These are phyloP conservation scores for Penicillium atrosanguineum DNA, from an alignment of 495 filamentous ascomycete genomes.

Conservation along the genomic window DNA sequence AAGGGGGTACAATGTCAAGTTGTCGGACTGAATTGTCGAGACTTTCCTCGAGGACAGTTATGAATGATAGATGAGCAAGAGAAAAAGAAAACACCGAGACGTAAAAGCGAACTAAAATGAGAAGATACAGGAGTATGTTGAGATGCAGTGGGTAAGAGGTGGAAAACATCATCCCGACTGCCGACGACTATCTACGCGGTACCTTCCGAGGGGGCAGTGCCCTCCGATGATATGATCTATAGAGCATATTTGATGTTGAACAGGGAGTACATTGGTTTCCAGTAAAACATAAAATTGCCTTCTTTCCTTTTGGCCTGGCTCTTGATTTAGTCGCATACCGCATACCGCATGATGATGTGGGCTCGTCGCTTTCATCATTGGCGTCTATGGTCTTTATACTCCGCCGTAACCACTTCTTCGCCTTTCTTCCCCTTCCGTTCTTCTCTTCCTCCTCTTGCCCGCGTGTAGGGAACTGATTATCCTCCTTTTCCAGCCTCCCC, in stretches of 20 bases:
- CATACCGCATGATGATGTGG: background rate
- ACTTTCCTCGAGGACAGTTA: background rate
- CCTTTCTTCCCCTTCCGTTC: background rate
- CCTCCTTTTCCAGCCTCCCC: no score
- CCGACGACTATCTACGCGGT: constrained; percentile 23
- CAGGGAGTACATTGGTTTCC: background rate
- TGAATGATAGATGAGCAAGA: background rate
- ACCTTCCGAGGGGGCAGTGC: constrained; percentile 22
- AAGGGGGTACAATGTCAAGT: background rate
- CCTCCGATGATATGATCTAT: background rate
- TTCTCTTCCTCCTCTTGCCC: no score
- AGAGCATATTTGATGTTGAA: background rate
- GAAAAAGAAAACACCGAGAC: background rate
- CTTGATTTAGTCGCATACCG: background rate
- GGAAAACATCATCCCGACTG: constrained; percentile 24
- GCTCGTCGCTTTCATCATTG: constrained; percentile 10
- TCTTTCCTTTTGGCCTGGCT: background rate
- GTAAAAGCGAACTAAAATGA: background rate
- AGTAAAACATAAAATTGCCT: no score
- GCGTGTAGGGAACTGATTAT: no score
- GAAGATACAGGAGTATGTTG: background rate
- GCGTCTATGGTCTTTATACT: constrained; percentile 10
- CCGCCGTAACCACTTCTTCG: constrained; percentile 12
- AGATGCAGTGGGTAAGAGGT: background rate
- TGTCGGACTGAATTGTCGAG: background rate